Evolutionary conservation across 441 rosid species (phyloP).

Genomic region (Populus hybrid): DNA sequence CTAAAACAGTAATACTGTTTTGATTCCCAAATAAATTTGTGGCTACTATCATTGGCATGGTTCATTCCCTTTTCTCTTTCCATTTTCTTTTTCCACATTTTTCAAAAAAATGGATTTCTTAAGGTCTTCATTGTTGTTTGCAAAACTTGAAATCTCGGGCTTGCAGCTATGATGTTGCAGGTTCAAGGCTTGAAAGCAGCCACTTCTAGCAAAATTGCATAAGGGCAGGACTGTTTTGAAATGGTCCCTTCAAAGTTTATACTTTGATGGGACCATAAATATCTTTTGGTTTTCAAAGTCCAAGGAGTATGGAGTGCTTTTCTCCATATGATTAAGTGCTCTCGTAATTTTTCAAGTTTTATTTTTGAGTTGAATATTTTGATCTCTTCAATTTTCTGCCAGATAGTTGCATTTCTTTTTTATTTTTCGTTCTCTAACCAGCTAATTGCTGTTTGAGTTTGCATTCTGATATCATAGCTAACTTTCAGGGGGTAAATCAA

Average conservation of each 20-base stretch:
- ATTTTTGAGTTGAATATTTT: not conserved
- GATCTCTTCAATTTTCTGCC: not conserved
- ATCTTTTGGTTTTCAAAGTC: not conserved
- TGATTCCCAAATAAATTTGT: not conserved
- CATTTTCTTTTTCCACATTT: not conserved
- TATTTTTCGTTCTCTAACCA: not conserved
- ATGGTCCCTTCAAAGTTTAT: not conserved
- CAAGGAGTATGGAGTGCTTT: not conserved
- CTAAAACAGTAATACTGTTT: not conserved
- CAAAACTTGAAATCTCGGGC: not conserved
- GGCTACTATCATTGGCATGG: not conserved
- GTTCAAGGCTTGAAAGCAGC: not conserved
- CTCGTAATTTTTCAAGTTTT: not conserved
- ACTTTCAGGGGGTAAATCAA: slow-evolving; percentile 65
- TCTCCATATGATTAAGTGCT: not conserved
- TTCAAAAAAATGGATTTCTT: not conserved
- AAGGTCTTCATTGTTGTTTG: not conserved
- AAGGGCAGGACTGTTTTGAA: not conserved
- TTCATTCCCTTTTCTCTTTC: not conserved
- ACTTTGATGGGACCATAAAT: not conserved
- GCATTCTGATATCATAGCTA: slow-evolving; percentile 3
- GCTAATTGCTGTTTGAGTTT: not conserved
- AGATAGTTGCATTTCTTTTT: not conserved
- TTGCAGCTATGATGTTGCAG: not conserved
- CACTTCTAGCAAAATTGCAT: not conserved